These are phyloP conservation scores for Ophiocordyceps australis DNA, from an alignment of 2,329 filamentous ascomycete genomes.

Conservation along the genomic window DNA sequence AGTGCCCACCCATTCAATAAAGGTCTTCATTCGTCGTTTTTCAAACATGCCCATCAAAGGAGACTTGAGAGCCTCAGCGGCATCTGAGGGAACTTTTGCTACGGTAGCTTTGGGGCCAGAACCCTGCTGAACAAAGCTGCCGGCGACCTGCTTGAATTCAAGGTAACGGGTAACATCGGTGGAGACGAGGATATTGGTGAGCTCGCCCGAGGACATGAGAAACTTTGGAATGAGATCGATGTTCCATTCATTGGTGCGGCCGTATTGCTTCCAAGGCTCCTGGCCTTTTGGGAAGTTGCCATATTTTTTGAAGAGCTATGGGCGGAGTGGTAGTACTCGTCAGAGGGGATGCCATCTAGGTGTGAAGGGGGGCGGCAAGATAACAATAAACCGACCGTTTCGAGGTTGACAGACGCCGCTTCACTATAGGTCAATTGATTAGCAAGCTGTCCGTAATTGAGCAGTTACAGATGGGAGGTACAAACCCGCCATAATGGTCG, in stretches of 20 bases:
- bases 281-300: constrained; percentile 62
- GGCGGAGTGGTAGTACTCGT: constrained; percentile 2
- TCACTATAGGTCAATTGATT: constrained; percentile 37
- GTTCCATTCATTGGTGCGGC: constrained; percentile 95
- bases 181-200: constrained; percentile 95
- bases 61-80: constrained; percentile 74
- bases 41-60: constrained; percentile 95
- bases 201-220: constrained; percentile 93
- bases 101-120: constrained; percentile 69
- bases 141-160: constrained; percentile 87
- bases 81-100: constrained; percentile 92
- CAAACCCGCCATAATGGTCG: constrained; percentile 93
- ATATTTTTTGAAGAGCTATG: constrained; percentile 89
- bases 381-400: constrained; percentile 45
- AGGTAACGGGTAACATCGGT: constrained; percentile 83
- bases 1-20: constrained; percentile 84
- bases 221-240: constrained; percentile 97
- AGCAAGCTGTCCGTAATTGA: too few relatives aligned
- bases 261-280: constrained; percentile 97
- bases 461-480: not conserved
- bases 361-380: constrained; percentile 3
- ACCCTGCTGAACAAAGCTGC: constrained; percentile 91
- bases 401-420: constrained; percentile 90
- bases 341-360: constrained; percentile 5
- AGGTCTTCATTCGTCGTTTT: constrained; percentile 92